Conservation (phyloP, 2,329 filamentous ascomycete genomes). For the Hymenoscyphus albidus region DNA sequence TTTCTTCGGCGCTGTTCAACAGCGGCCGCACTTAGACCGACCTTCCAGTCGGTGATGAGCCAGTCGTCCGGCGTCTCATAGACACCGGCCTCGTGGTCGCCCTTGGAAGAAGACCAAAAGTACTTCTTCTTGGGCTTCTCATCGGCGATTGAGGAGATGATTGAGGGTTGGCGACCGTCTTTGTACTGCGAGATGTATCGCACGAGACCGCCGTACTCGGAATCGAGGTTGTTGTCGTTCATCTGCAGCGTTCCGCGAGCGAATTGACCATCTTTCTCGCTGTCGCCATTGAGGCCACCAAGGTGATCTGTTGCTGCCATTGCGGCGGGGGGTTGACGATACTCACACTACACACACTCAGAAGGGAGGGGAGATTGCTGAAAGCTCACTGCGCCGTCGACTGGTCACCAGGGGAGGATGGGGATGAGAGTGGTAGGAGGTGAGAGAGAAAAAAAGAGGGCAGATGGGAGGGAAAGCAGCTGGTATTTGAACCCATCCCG, state of each 20-base stretch:
- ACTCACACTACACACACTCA: not conserved
- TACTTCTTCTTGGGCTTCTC: constrained; percentile 45
- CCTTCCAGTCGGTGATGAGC: constrained; percentile 63
- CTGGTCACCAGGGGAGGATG: not conserved
- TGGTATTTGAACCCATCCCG: constrained; percentile 2
- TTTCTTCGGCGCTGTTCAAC: constrained; percentile 63
- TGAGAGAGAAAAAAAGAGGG: not conserved
- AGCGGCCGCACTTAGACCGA: constrained; percentile 56
- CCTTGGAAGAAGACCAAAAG: constrained; percentile 54
- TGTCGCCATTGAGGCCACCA: not conserved
- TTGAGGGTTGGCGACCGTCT: constrained; percentile 51
- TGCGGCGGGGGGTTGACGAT: not conserved
- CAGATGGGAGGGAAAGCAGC: not conserved
- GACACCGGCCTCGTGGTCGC: constrained; percentile 34
- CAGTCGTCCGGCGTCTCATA: constrained; percentile 57
- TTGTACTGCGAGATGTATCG: constrained; percentile 65
- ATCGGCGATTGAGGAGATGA: constrained; percentile 41
- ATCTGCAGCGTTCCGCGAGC: not conserved
- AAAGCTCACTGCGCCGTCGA: constrained; percentile 1
- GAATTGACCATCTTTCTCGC: not conserved
- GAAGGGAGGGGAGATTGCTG: constrained; percentile 11
- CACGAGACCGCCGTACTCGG: constrained; percentile 63
- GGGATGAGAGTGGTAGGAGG: not conserved
- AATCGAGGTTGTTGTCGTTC: constrained; percentile 35
- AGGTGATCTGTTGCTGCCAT: not conserved